These are phyloP conservation scores for Piper longum DNA, from an alignment of 164 flowering plant genomes.

Conservation along the genomic window DNA sequence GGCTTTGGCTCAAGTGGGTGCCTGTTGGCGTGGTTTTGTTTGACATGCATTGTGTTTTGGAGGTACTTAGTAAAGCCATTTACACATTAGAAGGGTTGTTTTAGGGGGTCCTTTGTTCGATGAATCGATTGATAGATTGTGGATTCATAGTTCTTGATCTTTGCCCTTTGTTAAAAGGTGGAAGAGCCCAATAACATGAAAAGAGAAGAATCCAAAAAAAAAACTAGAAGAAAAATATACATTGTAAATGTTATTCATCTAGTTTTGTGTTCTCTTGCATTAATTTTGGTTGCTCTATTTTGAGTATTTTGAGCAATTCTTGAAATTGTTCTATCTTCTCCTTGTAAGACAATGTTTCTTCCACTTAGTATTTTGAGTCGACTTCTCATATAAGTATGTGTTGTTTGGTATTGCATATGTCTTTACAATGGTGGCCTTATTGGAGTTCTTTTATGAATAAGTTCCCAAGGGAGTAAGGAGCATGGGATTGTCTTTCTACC, in stretches of 20 bases:
- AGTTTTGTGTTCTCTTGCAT: not conserved
- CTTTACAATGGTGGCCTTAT: conserved; percentile 15
- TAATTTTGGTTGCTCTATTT: not conserved
- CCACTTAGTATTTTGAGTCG: too few relatives aligned
- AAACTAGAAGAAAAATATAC: not conserved
- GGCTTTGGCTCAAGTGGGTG: too few relatives aligned
- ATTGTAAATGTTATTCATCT: not conserved
- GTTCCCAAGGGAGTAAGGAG: conserved; percentile 11
- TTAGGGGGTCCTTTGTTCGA: too few relatives aligned
- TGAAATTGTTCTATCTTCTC: not conserved
- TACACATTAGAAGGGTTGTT: too few relatives aligned
- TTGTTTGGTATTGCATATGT: conserved; percentile 11
- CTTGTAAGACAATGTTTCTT: not conserved
- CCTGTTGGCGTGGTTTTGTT: too few relatives aligned
- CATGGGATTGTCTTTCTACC: conserved; percentile 11
- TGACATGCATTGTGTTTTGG: too few relatives aligned
- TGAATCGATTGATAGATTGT: too few relatives aligned
- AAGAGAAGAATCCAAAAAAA: too few relatives aligned
- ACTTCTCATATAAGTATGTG: conserved; percentile 2
- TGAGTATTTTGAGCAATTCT: not conserved
- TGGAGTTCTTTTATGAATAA: conserved; percentile 17
- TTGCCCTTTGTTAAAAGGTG: not conserved
- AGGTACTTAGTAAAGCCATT: too few relatives aligned
- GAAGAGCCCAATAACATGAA: not conserved
- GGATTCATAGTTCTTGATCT: not conserved